phyloP scores from a whole-genome alignment of 352 stramenopile species.

The Phytophthora litchii region DNA sequence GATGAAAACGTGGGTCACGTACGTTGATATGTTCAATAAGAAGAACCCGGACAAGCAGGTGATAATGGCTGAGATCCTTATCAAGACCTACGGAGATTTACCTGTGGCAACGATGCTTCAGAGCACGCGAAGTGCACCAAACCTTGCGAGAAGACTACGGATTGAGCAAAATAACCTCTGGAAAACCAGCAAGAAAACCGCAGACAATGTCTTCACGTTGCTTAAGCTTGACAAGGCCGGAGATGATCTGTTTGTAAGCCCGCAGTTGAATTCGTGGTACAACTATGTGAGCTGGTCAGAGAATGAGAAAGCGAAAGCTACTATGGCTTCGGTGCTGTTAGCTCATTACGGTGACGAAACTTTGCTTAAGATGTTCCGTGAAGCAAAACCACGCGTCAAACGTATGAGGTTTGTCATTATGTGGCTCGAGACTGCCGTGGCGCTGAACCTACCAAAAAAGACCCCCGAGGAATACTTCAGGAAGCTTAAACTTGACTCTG shows the following conservation, averaged over 20 bases:
- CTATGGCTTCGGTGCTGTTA: constrained; percentile 3
- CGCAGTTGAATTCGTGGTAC: constrained; percentile 9
- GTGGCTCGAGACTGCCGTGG: constrained; percentile 6
- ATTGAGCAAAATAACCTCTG: constrained; percentile 1
- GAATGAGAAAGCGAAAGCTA: background rate
- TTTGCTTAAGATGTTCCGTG: background rate
- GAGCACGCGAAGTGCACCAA: background rate
- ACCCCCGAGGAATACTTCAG: constrained; percentile 6
- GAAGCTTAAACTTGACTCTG: constrained; percentile 4
- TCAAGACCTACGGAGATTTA: constrained; percentile 13
- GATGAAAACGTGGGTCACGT: constrained; percentile 4
- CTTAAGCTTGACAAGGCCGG: constrained; percentile 6
- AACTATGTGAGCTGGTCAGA: constrained; percentile 1
- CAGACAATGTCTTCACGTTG: constrained; percentile 1
- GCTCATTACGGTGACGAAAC: constrained; percentile 6
- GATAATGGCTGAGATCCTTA: constrained; percentile 4
- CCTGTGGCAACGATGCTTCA: constrained; percentile 4
- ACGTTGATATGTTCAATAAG: constrained; percentile 17
- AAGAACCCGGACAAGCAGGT: constrained; percentile 11
- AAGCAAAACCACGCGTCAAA: background rate
- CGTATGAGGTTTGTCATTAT: constrained; percentile 9
- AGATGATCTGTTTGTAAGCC: constrained; percentile 1
- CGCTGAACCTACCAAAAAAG: background rate
- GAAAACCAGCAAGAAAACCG: background rate
- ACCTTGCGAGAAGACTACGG: background rate